Conservation (phyloP, 441 rosid species). For the Erysimum pusillum region DNA sequence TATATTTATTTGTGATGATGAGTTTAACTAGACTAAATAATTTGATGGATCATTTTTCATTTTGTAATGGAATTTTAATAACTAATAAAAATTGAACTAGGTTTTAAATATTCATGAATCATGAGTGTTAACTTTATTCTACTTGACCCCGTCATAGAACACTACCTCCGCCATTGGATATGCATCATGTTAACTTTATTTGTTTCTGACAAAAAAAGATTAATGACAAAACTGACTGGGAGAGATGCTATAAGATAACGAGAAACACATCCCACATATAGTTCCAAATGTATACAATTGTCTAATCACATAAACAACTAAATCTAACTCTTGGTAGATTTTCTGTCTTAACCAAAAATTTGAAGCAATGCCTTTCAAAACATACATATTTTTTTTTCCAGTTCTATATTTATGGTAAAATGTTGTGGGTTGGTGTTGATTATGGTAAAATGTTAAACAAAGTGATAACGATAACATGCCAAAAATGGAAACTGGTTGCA, state of each 20-base stretch:
- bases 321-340: conserved; percentile 29
- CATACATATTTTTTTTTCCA: not conserved
- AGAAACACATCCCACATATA: conserved; percentile 11
- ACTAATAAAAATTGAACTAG: no score
- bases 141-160: no score
- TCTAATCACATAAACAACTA: conserved; percentile 24
- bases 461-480: not conserved
- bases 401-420: no score
- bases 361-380: conserved; percentile 4
- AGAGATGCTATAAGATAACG: conserved; percentile 1
- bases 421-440: no score
- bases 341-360: conserved; percentile 17
- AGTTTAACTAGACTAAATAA: no score
- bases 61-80: no score
- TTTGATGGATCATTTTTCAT: no score
- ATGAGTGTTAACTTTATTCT: no score
- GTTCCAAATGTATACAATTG: conserved; percentile 23
- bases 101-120: no score
- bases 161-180: not conserved
- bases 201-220: not conserved
- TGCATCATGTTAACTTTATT: not conserved
- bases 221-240: not conserved
- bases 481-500: no score
- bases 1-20: no score
- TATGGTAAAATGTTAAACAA: no score